These are phyloP conservation scores for Rhodotorula diobovata DNA, from an alignment of 768 basidiomycete genomes.

Conservation along the genomic window DNA sequence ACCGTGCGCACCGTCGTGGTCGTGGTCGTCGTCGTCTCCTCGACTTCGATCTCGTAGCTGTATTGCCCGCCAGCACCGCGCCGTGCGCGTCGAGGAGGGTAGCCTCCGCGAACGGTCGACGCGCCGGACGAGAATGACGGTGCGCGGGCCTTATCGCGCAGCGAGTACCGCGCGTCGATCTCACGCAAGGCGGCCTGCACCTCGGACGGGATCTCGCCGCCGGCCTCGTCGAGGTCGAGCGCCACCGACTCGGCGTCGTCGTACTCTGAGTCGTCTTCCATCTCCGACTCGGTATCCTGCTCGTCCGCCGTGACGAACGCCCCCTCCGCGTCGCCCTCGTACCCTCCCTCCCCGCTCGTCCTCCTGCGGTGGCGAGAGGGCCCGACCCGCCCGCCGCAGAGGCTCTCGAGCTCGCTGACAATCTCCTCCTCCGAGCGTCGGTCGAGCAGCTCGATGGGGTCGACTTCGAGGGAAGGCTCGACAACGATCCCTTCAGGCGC, in stretches of 20 bases:
- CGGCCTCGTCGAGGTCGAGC: not conserved
- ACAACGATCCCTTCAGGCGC: not conserved
- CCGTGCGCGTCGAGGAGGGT: not conserved
- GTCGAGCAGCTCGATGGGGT: not conserved
- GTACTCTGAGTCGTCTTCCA: not conserved
- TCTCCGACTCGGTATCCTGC: not conserved
- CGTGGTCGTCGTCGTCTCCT: conserved; percentile 41
- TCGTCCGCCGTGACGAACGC: not conserved
- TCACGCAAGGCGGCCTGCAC: conserved; percentile 10
- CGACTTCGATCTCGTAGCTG: conserved; percentile 41
- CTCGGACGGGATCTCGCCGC: conserved; percentile 12
- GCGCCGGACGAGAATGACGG: not conserved
- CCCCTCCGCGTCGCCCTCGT: conserved; percentile 11
- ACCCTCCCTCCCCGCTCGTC: not conserved
- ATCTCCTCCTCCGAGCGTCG: conserved; percentile 30
- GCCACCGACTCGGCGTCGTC: not conserved
- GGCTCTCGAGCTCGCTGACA: conserved; percentile 39
- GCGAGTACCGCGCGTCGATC: conserved; percentile 7
- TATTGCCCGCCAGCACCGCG: not conserved
- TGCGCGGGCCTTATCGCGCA: not conserved
- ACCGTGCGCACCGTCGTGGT: conserved; percentile 14
- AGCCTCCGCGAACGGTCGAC: not conserved
- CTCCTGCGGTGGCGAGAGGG: conserved; percentile 12
- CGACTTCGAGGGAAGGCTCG: not conserved
- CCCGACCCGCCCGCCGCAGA: conserved; percentile 12